These are phyloP conservation scores for Gyrodon lividus DNA, from an alignment of 768 basidiomycete genomes.

Conservation along the genomic window DNA sequence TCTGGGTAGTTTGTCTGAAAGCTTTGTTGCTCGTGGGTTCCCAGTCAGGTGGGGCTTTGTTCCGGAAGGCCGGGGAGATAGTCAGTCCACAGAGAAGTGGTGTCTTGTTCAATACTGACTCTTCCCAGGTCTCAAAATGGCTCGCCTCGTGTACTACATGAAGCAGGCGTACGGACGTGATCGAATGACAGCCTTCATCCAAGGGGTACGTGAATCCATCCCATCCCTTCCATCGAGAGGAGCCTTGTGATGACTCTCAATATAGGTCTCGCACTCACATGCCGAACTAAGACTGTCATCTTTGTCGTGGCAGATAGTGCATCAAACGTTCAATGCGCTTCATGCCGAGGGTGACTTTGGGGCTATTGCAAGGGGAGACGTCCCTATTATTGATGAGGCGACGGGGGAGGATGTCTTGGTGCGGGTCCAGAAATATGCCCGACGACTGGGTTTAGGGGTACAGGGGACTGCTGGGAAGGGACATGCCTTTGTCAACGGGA, in stretches of 20 bases:
- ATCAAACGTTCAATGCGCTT: slow-evolving; percentile 39
- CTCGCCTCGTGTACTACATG: slow-evolving; percentile 67
- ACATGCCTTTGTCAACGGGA: slow-evolving; percentile 89
- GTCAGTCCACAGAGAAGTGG: slow-evolving; percentile 17
- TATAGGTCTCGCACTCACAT: slow-evolving; percentile 41
- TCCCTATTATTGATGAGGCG: slow-evolving; percentile 25
- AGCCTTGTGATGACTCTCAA: not conserved
- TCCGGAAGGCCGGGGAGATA: slow-evolving; percentile 52
- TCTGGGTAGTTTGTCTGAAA: slow-evolving; percentile 60
- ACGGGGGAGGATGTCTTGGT: slow-evolving; percentile 37
- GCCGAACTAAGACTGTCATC: slow-evolving; percentile 29
- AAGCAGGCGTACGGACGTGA: slow-evolving; percentile 61
- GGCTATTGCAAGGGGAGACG: slow-evolving; percentile 34
- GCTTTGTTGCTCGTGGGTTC: slow-evolving; percentile 68
- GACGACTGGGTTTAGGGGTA: slow-evolving; percentile 53
- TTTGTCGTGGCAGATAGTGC: slow-evolving; percentile 45
- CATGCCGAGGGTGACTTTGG: slow-evolving; percentile 38
- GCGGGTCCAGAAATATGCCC: slow-evolving; percentile 50
- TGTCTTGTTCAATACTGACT: not conserved
- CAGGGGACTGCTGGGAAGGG: slow-evolving; percentile 43
- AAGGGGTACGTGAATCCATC: slow-evolving; percentile 37
- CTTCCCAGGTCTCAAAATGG: slow-evolving; percentile 60
- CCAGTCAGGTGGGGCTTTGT: slow-evolving; percentile 88
- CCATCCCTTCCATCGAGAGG: not conserved
- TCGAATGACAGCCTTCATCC: slow-evolving; percentile 61